These are phyloP conservation scores for Arbutus unedo DNA, from an alignment of 148 eudicot genomes.

Conservation along the genomic window DNA sequence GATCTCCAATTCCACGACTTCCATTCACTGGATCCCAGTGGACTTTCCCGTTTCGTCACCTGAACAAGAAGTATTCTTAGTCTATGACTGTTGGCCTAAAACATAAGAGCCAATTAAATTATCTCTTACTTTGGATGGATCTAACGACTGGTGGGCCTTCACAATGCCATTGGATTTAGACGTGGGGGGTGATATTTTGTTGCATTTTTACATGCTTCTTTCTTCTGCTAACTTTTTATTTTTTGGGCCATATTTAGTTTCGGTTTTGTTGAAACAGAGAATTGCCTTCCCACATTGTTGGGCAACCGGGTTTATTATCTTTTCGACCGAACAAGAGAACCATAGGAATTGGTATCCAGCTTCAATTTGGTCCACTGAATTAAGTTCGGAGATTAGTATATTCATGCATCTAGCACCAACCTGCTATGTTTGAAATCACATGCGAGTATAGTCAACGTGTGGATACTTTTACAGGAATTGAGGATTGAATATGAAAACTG, in stretches of 20 bases:
- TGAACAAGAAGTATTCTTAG: conserved; percentile 13
- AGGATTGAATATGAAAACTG: background rate
- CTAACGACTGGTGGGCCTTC: background rate
- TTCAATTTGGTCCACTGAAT: background rate
- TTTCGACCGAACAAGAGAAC: background rate
- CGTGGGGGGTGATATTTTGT: background rate
- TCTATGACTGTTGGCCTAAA: background rate
- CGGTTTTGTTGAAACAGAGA: background rate
- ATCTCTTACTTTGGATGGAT: background rate
- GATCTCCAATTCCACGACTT: conserved; percentile 31
- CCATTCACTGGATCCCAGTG: conserved; percentile 20
- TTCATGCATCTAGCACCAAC: background rate
- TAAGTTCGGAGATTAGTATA: background rate
- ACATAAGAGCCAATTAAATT: background rate
- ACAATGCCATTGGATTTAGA: background rate
- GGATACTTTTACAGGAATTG: background rate
- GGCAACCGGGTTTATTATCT: background rate
- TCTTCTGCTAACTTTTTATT: background rate
- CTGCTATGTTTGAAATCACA: background rate
- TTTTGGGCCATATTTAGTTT: background rate
- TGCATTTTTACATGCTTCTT: background rate
- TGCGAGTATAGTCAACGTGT: background rate
- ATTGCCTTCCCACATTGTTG: background rate
- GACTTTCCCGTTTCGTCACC: conserved; percentile 30
- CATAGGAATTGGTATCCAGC: background rate